Base-by-base conservation (phyloP, 805 yeast species). In the Sugiyamaella marilandica region DNA sequence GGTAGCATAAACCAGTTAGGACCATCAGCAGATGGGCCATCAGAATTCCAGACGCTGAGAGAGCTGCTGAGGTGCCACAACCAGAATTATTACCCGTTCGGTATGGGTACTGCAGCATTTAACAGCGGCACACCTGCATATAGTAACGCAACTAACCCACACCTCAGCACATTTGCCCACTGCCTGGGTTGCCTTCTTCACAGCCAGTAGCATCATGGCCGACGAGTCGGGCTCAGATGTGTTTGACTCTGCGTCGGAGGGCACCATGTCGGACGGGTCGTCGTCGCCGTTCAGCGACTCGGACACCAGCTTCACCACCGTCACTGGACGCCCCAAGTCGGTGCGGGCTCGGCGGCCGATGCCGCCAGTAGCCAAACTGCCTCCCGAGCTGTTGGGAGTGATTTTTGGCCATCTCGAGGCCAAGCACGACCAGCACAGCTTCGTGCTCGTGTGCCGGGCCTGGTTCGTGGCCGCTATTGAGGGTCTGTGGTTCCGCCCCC, bases 401-500 rank as follows among this genome's bases (percentile, higher is more conserved):
- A 52, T 68, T 32, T 53, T 61, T 43, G 33, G 53, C 31, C 52
- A 55, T 41, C 50, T 67, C 21, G 58, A 49, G 21, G 19, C 44
- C 31, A 43, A 39, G 18, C 26, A 24, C 16, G 70, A 67, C 51
- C 58, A 63, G 48, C 52, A 56, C 54, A 50, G 60, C n/a, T 65
- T 67, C 49, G 47, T 88, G 56, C 75, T 88, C 1, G 91, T 88
- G 7, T 90, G 96, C 69, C 82, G 81, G 61, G 78, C 82, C 55
- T 90, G 96, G 85, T 86, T 90, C 10, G 79, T 81, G 59, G 73
- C 87, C 41, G 82, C 87, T 11, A 82, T 89, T 10, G 96, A 87
- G 62, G 75, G 84, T 41, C 72, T 91, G 31, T 91, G 97, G 95
- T 87, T 87, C 65, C 79, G 98, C 54, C 97, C 97, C 2, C 80